Percentiles rank a stretch among this genome's conserved stretches.
phyloP scores from a whole-genome alignment of 768 basidiomycete genomes.

The Wakefieldia striispora region DNA sequence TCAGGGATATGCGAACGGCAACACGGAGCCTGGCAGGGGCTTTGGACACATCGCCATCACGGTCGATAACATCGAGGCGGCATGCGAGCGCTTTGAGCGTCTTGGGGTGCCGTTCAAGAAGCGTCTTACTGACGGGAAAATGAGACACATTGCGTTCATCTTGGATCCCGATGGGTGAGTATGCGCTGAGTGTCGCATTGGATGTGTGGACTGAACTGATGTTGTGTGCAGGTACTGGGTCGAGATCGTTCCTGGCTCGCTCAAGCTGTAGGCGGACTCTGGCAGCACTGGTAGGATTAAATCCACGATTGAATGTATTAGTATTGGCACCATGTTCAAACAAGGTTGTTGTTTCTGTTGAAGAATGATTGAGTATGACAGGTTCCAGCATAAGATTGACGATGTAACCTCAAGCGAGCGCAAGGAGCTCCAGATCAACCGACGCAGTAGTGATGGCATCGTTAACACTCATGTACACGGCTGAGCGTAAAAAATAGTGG shows the following conservation, averaged over 20 bases:
- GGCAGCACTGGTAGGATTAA: background rate
- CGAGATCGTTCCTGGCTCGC: conserved; percentile 45
- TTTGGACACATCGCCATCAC: conserved; percentile 91
- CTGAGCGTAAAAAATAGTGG: too few species aligned
- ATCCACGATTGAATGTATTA: background rate
- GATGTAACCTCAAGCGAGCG: too few species aligned
- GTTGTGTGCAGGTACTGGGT: conserved; percentile 54
- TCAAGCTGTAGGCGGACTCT: conserved; percentile 21
- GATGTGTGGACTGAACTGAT: background rate
- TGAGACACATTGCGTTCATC: conserved; percentile 82
- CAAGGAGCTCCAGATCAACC: too few species aligned
- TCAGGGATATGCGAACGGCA: conserved; percentile 83
- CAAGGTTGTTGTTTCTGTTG: conserved; percentile 4
- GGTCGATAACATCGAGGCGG: conserved; percentile 77
- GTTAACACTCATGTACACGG: too few species aligned
- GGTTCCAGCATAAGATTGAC: too few species aligned
- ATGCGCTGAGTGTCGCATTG: background rate
- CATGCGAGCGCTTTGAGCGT: conserved; percentile 80
- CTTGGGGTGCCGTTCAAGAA: conserved; percentile 88
- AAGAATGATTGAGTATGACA: too few species aligned
- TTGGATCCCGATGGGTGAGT: conserved; percentile 79
- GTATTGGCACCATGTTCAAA: background rate
- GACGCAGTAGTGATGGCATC: too few species aligned
- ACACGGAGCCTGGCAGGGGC: conserved; percentile 71
- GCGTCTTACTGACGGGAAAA: conserved; percentile 78